phyloP scores from a whole-genome alignment of 371 early-diverging fungal genomes.

The Mortierella sp. region DNA sequence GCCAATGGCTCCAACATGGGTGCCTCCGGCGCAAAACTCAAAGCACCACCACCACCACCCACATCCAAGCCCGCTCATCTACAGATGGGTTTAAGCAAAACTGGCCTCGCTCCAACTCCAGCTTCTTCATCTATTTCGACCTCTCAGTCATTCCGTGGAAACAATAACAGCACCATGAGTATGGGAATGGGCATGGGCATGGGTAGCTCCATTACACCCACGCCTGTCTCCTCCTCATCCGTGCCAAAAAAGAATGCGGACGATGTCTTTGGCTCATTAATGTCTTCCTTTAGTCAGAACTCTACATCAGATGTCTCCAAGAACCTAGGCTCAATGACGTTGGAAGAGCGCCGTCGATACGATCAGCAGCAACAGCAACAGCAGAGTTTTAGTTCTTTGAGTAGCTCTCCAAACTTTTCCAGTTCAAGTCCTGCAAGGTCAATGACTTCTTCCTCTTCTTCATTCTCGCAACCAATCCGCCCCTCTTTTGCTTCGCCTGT shows the following conservation, averaged over 20 bases:
- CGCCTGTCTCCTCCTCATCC: constrained; percentile 1
- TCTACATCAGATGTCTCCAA: constrained; percentile 21
- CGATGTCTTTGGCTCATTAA: constrained; percentile 50
- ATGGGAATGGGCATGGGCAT: constrained; percentile 5
- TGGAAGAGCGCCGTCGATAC: constrained; percentile 47
- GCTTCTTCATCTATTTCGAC: not conserved
- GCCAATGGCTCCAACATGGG: not conserved
- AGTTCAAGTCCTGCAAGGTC: constrained; percentile 8
- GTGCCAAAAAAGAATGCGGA: constrained; percentile 37
- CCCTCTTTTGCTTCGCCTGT: constrained; percentile 12
- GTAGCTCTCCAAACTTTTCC: constrained; percentile 14
- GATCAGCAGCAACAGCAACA: constrained; percentile 50
- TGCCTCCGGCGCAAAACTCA: constrained; percentile 8
- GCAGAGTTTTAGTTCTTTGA: constrained; percentile 22
- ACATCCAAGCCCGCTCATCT: constrained; percentile 44
- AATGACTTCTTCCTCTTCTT: constrained; percentile 3
- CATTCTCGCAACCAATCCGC: constrained; percentile 15
- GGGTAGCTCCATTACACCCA: not conserved
- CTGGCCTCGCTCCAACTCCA: constrained; percentile 29
- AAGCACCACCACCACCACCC: constrained; percentile 36
- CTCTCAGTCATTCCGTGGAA: not conserved
- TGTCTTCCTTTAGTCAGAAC: constrained; percentile 40
- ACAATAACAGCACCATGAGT: constrained; percentile 3
- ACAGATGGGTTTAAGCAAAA: constrained; percentile 49
- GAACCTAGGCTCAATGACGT: constrained; percentile 32